Conservation (phyloP, 176 grass and related monocot genomes). For the Oryza australiensis region DNA sequence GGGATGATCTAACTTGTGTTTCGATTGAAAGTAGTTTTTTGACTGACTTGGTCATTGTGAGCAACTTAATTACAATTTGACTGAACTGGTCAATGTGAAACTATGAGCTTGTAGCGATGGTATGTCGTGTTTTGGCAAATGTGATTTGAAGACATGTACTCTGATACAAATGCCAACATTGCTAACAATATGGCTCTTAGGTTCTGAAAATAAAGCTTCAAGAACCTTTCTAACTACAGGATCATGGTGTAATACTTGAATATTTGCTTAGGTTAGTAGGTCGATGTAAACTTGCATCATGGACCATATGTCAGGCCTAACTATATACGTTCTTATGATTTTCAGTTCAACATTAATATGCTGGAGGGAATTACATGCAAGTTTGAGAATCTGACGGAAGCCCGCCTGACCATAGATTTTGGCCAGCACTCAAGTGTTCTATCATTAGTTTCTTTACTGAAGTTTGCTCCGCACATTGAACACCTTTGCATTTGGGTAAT, state of each 20-base stretch:
- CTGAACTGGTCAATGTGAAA: no score
- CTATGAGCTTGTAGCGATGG: no score
- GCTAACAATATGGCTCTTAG: no score
- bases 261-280: not conserved
- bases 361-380: not conserved
- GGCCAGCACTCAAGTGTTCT: not conserved
- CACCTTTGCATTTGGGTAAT: not conserved
- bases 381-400: not conserved
- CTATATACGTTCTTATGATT: not conserved
- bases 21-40: no score
- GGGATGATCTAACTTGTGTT: no score
- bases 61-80: no score
- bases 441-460: not conserved
- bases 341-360: not conserved
- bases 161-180: no score
- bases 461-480: not conserved
- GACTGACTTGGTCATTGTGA: no score
- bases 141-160: no score
- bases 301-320: not conserved
- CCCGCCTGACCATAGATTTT: not conserved
- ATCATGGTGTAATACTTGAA: not conserved
- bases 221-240: not conserved
- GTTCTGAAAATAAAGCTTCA: not conserved
- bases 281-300: not conserved
- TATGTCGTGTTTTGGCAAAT: no score